Base-by-base conservation (phyloP, 352 stramenopile species). In the Phytopythium helicoides region DNA sequence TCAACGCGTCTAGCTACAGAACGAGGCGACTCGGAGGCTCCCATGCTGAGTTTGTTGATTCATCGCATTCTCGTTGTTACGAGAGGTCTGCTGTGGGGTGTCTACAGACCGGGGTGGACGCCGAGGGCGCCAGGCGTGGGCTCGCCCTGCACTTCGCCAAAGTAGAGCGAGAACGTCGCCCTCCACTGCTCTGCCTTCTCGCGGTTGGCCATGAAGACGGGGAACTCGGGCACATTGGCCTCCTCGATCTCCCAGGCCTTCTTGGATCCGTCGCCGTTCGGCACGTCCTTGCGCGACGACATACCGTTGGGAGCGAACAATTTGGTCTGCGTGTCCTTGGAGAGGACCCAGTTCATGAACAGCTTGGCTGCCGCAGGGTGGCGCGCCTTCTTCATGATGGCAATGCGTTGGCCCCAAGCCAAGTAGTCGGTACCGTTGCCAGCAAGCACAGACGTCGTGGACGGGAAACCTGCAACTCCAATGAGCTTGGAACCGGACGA, bases 371-470 rank as follows among this genome's bases (percentile, higher is more conserved):
- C 69, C 1, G 75, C 75, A 4, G 60, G 61, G 47, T 83, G 66
- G 50, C 70, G 77, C 21, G 68, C 68, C 54, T 87, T 79, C 52
- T 73, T 72, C 18, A 87, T 44, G 63, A 85, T 82, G 23, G 72
- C 71, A 31, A 83, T 64, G 56, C 71, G 69, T 55, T 86, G 75
- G 25, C 69, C 69, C 71, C 71, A 86, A 5, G 56, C 35, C 21
- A 83, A 39, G 40, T 65, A 81, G 22, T 70, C 62, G 25, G 58
- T 66, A 39, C 56, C 66, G n/a, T 58, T 67, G 48, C 56, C 62
- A 23, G 55, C 31, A 5, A 64, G 42, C 16, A 35, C 56, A n/a
- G 34, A 15, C 9, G 51, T 61, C 26, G 44, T 66, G 28, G 28
- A 5, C 5, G 28, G 28, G 28, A 33, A 33, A 9, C 5, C 28